Base-by-base conservation (phyloP, 2,329 filamentous ascomycete genomes). In the Fusarium tricinctum region DNA sequence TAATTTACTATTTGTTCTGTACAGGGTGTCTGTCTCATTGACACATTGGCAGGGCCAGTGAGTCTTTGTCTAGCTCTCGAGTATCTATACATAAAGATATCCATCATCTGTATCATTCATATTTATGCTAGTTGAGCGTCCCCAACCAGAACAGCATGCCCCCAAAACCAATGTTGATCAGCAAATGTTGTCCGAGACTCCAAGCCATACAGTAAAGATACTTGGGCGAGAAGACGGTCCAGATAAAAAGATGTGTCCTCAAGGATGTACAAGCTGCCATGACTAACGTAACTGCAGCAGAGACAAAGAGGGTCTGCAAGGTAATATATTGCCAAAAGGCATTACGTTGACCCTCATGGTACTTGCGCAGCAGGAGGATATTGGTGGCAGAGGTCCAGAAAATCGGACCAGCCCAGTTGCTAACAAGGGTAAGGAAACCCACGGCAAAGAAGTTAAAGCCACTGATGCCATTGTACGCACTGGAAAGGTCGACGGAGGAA, bases 191-290 rank as follows among this genome's bases (percentile, higher is more conserved):
- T 9, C 88, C 92, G 45, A 95, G 75, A 66, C 87, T 89, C 97
- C 96, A 99, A 15, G 91, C 93, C 84, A 96, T 91, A 68, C 89
- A 92, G 78, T 97, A 99, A 70, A 99, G 81, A 78, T 94, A 98
- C 79, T 98, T 99, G 0, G 96, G 96, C 68, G 93, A 97, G 79
- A 99, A 99, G 13, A 99, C 96, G 1, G 95, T 98, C 96, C 96
- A 99, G 65, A 99, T 94, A 77, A 99, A 99, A 59, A 99, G 79
- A 83, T 99, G 96, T 30, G 92, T 93, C 70, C 95, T 84, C 75
- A 99, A 79, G 9, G 87, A 84, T 47, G 92, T 94, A 78, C 96
- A 99, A 17, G 95, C 94, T 15, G 86, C 88, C 95, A 98, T 98
- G 23, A 97, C 91, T 46, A 89, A 91, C 4, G 88, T 79, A 53